Base-by-base conservation (phyloP, 2,329 filamentous ascomycete genomes). In the Drechslerella stenobrocha region DNA sequence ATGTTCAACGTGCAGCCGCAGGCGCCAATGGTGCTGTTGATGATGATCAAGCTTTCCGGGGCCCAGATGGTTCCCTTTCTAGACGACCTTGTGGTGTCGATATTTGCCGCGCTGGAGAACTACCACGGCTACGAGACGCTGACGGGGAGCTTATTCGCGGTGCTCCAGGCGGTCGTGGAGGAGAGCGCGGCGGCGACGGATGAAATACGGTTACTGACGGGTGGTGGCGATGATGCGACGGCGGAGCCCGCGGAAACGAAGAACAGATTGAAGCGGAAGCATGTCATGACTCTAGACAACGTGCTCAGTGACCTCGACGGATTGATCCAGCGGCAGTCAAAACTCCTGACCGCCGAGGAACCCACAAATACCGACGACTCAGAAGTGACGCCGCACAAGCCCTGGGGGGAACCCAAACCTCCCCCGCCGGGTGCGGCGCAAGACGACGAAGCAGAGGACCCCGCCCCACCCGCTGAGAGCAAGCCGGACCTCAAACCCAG, bases 31-130 rank as follows among this genome's bases (percentile, higher is more conserved):
- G 93, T 97, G 1, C 77, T 98, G 48, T 82, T 87, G 4, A 96
- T 98, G 91, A 95, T 97, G 88, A 85, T 97, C 66, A 85, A 84
- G 23, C 81, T 98, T 11, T 89, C 90, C 15, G 93, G 93, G 0
- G 85, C 90, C 0, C 81, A 81, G 5, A 76, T 98, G 20, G 81
- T 98, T 8, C 90, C 91, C 0, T 96, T 91, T 74, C 79, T 98
- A 1, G 92, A 97, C 74, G 93, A 98, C 74, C 84, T 96, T 0
- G 85, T 97, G 2, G 87, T 86, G 2, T 92, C 89, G 0, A 90
- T 98, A 35, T 97, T 98, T 75, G 87, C 88, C 0, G 90, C 91
- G 0, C 78, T 98, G n/a, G 90, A 96, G 71, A 89, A 90, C 73
- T 98, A 93, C 73, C 93, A 98, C 73, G 93, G 93, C 1, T 97